phyloP scores from a whole-genome alignment of 371 early-diverging fungal genomes.

The Coemansia linderi region DNA sequence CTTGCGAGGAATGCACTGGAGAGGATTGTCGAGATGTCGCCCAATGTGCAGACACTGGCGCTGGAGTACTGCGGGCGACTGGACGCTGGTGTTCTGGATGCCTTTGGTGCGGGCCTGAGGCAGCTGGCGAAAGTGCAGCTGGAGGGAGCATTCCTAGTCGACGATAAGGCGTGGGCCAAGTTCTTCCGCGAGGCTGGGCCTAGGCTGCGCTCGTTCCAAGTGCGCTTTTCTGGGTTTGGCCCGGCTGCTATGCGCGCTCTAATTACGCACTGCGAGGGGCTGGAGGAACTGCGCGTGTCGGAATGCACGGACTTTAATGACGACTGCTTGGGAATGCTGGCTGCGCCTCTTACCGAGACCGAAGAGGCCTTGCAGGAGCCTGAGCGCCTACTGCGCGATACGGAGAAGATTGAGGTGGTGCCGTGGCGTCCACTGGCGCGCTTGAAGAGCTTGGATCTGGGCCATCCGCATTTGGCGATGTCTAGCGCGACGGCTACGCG shows the following conservation, averaged over 20 bases:
- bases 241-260: conserved; percentile 60
- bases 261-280: conserved; percentile 57
- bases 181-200: conserved; percentile 62
- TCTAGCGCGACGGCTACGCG: conserved; percentile 54
- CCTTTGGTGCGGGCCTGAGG: conserved; percentile 57
- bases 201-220: conserved; percentile 61
- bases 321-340: conserved; percentile 55
- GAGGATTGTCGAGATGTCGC: conserved; percentile 68
- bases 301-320: conserved; percentile 61
- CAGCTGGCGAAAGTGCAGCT: conserved; percentile 63
- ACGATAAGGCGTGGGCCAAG: conserved; percentile 61
- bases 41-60: conserved; percentile 60
- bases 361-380: conserved; percentile 41
- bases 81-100: conserved; percentile 59
- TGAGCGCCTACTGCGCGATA: conserved; percentile 25
- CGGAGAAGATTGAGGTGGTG: not conserved
- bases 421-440: conserved; percentile 45
- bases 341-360: conserved; percentile 36
- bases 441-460: conserved; percentile 53
- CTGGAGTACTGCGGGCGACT: conserved; percentile 81
- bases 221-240: conserved; percentile 68
- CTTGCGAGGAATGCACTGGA: conserved; percentile 61
- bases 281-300: conserved; percentile 63
- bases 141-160: conserved; percentile 74
- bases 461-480: conserved; percentile 60